A percentile compares a stretch with the other conserved stretches of the same genome.
Evolutionary conservation across 305 asterid species (phyloP).

Genomic region (Ilex paraguariensis): DNA sequence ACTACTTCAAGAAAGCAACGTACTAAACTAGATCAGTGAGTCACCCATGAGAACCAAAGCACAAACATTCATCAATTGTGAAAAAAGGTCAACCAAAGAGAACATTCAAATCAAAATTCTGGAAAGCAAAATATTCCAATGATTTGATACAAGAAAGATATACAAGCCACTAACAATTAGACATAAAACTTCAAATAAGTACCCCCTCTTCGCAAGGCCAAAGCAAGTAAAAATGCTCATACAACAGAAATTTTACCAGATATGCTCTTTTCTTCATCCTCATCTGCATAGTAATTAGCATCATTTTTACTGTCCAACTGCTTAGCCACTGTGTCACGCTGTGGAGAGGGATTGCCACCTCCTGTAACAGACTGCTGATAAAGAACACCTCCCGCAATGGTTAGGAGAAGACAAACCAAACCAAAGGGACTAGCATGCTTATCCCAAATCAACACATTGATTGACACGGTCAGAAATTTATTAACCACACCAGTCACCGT

Average conservation of each 20-base stretch:
- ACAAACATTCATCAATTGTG: too few relatives aligned
- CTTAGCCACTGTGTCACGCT: conserved; percentile 31
- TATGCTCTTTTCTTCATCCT: conserved; percentile 50
- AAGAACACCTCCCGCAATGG: conserved; percentile 80
- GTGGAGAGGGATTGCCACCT: conserved; percentile 35
- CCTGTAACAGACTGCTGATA: conserved; percentile 95
- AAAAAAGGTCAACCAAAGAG: too few relatives aligned
- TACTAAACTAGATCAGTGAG: too few relatives aligned
- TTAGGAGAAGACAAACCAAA: conserved; percentile 69
- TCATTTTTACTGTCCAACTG: conserved; percentile 30
- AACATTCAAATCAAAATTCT: too few relatives aligned
- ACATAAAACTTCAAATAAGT: background rate
- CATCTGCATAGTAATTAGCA: conserved; percentile 21
- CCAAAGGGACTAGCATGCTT: conserved; percentile 93
- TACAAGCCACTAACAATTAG: too few relatives aligned
- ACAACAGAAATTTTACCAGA: conserved; percentile 57
- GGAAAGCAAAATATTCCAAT: too few relatives aligned
- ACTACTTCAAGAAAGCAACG: too few relatives aligned
- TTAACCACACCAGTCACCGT: conserved; percentile 96
- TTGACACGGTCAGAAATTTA: conserved; percentile 86
- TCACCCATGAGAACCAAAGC: too few relatives aligned
- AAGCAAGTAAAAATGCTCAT: conserved; percentile 23
- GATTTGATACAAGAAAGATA: too few relatives aligned
- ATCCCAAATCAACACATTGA: conserved; percentile 94
- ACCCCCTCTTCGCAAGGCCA: conserved; percentile 13